Evolutionary conservation across 768 basidiomycete species (phyloP).

Genomic region (Leccinum boreale): DNA sequence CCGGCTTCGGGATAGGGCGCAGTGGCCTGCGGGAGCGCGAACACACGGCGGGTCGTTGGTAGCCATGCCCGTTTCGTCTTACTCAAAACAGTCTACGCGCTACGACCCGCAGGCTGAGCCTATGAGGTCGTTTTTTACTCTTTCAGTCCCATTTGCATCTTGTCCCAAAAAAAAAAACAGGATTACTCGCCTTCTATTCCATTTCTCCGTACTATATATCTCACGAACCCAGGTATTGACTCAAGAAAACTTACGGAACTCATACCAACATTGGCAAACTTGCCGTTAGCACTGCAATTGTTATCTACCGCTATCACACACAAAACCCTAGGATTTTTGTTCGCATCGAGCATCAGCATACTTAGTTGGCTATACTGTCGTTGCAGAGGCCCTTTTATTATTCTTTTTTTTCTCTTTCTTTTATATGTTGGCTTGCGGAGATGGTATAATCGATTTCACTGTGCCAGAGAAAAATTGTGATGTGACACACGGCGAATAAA

Average conservation of each 20-base stretch:
- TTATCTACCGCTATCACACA: slow-evolving; percentile 32
- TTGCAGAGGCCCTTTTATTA: slow-evolving; percentile 13
- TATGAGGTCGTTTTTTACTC: slow-evolving; percentile 18
- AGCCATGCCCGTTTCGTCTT: slow-evolving; percentile 1
- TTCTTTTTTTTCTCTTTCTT: not conserved
- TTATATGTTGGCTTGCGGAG: slow-evolving; percentile 10
- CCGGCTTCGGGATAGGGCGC: slow-evolving; percentile 62
- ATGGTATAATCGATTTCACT: slow-evolving; percentile 16
- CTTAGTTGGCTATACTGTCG: slow-evolving; percentile 12
- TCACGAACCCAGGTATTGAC: slow-evolving; percentile 30
- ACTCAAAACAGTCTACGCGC: slow-evolving; percentile 11
- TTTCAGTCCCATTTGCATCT: slow-evolving; percentile 18
- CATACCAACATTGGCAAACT: slow-evolving; percentile 30
- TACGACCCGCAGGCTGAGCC: slow-evolving; percentile 20
- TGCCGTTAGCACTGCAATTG: slow-evolving; percentile 31
- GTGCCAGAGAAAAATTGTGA: slow-evolving; percentile 8
- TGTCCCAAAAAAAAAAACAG: slow-evolving; percentile 26
- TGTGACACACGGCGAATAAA: slow-evolving; percentile 11
- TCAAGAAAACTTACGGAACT: slow-evolving; percentile 32
- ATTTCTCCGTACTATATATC: slow-evolving; percentile 34
- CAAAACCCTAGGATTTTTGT: slow-evolving; percentile 18
- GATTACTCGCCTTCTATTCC: slow-evolving; percentile 26
- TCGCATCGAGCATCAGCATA: slow-evolving; percentile 30
- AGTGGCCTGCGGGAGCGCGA: slow-evolving; percentile 55
- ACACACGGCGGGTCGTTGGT: slow-evolving; percentile 30